Evolutionary conservation across 2,329 filamentous ascomycete genomes (phyloP).

Genomic region (Calonectria pteridis): DNA sequence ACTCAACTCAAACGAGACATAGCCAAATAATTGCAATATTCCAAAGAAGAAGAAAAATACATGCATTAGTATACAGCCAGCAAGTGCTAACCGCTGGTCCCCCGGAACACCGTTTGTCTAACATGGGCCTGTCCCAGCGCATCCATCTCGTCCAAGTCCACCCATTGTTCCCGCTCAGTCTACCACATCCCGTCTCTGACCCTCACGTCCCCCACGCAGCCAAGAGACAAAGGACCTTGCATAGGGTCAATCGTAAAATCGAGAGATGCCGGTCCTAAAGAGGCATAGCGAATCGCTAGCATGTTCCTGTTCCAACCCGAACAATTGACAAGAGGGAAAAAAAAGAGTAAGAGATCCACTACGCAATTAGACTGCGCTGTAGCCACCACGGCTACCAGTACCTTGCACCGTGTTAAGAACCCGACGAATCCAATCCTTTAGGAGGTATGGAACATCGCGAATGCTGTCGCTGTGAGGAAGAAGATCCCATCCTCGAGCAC

Average conservation of each 20-base stretch:
- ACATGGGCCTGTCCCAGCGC: slow-evolving; percentile 12
- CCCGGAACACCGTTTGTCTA: slow-evolving; percentile 25
- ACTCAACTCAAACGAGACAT: neutral
- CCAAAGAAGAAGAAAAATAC: slow-evolving; percentile 14
- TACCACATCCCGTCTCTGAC: slow-evolving; percentile 4
- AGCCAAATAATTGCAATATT: slow-evolving; percentile 11
- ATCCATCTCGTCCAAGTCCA: slow-evolving; percentile 2
- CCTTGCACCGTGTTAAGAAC: slow-evolving; percentile 89
- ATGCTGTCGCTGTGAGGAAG: slow-evolving; percentile 93
- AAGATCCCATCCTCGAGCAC: slow-evolving; percentile 93
- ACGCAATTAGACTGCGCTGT: slow-evolving; percentile 83
- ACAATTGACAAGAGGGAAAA: slow-evolving; percentile 15
- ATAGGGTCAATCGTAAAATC: neutral
- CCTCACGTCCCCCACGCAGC: slow-evolving; percentile 3
- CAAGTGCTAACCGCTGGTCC: slow-evolving; percentile 10
- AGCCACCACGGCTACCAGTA: slow-evolving; percentile 86
- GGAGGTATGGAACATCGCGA: slow-evolving; percentile 89
- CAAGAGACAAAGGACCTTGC: slow-evolving; percentile 3
- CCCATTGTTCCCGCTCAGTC: neutral
- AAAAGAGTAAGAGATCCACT: slow-evolving; percentile 7
- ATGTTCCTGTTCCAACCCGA: slow-evolving; percentile 7
- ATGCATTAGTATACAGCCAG: slow-evolving; percentile 28
- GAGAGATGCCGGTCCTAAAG: neutral
- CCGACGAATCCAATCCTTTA: slow-evolving; percentile 87
- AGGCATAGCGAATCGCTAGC: neutral